Evolutionary conservation across 176 grass and related monocot genomes (phyloP).

Genomic region (Oryza glumipatula): DNA sequence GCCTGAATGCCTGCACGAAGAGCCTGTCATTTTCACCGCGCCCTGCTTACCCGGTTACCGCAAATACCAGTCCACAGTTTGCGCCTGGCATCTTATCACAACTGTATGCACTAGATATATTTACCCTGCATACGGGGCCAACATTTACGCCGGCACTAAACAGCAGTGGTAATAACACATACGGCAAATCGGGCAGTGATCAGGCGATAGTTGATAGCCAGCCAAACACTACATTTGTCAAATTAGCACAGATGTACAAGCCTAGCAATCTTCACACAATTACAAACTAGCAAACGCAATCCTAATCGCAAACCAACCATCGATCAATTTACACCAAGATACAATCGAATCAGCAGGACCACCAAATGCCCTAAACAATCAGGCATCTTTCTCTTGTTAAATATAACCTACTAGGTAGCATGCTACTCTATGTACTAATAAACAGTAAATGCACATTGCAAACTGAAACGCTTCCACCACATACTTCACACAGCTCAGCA

Average conservation of each 20-base stretch:
- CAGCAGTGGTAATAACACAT: background rate
- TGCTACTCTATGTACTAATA: constrained; percentile 8
- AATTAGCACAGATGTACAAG: constrained; percentile 27
- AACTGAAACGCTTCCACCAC: background rate
- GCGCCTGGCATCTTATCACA: too few relatives aligned
- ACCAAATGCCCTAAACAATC: constrained; percentile 6
- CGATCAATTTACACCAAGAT: constrained; percentile 12
- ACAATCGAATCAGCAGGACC: constrained; percentile 25
- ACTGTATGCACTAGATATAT: too few relatives aligned
- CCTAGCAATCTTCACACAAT: background rate
- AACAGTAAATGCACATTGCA: constrained; percentile 1
- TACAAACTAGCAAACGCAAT: constrained; percentile 29
- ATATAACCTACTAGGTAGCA: background rate
- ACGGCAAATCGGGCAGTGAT: background rate
- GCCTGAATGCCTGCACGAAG: too few relatives aligned
- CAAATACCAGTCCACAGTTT: too few relatives aligned
- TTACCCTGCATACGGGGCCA: too few relatives aligned
- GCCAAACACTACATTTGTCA: background rate
- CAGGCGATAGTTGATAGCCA: background rate
- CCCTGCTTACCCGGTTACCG: too few relatives aligned
- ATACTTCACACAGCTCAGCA: background rate
- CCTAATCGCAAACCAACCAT: background rate
- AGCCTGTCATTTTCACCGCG: too few relatives aligned
- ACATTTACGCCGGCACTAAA: background rate
- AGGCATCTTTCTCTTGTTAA: constrained; percentile 27